Conservation (phyloP, 2,329 filamentous ascomycete genomes). For the Cercospora nicotianae region DNA sequence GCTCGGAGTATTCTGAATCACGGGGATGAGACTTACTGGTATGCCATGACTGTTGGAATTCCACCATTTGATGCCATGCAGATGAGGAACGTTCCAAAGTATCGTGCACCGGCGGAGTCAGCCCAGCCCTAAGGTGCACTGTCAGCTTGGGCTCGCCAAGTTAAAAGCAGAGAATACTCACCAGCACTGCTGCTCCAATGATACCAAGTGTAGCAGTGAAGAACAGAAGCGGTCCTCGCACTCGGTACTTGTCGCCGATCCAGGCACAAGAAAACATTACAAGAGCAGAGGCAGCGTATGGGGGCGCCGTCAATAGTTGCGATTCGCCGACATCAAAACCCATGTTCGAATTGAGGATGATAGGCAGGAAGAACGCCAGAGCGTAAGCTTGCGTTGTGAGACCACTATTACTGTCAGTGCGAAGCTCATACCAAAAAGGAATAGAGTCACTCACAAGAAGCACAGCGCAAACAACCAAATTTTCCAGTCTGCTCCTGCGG, state of each 20-base stretch:
- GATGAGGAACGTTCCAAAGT: slow-evolving; percentile 35
- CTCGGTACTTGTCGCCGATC: slow-evolving; percentile 28
- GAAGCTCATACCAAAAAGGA: too few species aligned
- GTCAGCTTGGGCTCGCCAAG: slow-evolving; percentile 23
- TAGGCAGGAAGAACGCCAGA: slow-evolving; percentile 13
- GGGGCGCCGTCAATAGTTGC: slow-evolving; percentile 48
- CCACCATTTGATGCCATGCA: slow-evolving; percentile 28
- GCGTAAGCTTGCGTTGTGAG: slow-evolving; percentile 2
- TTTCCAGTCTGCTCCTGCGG: not conserved
- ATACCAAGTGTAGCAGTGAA: slow-evolving; percentile 1
- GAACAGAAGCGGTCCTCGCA: slow-evolving; percentile 32
- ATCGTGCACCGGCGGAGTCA: slow-evolving; percentile 24
- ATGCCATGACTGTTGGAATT: slow-evolving; percentile 23
- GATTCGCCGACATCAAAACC: slow-evolving; percentile 46
- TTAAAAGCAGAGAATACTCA: not conserved
- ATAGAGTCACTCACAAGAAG: not conserved
- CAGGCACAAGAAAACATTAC: slow-evolving; percentile 28
- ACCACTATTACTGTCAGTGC: not conserved
- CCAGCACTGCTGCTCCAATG: not conserved
- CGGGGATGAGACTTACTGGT: not conserved
- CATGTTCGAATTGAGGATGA: slow-evolving; percentile 29
- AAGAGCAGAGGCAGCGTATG: slow-evolving; percentile 40
- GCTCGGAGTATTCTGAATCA: not conserved
- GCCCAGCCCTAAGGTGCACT: slow-evolving; percentile 1
- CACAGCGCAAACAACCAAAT: not conserved